These are phyloP conservation scores for Rostrohypoxylon terebratum DNA, from an alignment of 495 filamentous ascomycete genomes.

Conservation along the genomic window DNA sequence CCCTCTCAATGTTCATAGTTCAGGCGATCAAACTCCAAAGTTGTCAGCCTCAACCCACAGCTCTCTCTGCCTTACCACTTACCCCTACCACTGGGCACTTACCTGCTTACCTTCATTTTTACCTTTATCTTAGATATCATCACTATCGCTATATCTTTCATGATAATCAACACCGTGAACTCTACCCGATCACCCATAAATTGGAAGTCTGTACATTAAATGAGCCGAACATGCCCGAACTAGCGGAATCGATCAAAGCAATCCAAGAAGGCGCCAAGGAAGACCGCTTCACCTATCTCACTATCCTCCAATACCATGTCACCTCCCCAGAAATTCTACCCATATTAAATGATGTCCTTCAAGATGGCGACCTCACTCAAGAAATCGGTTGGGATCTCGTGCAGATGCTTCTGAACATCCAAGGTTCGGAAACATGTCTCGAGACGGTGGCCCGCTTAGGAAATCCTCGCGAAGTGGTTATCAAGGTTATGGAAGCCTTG, in stretches of 20 bases:
- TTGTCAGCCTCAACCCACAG: slow-evolving; percentile 10
- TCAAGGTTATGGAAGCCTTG: slow-evolving; percentile 82
- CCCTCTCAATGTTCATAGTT: background rate
- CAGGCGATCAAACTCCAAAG: slow-evolving; percentile 21
- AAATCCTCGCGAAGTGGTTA: slow-evolving; percentile 92
- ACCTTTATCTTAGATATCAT: background rate
- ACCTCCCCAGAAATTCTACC: slow-evolving; percentile 77
- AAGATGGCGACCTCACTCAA: slow-evolving; percentile 83
- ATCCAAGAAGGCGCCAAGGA: slow-evolving; percentile 49
- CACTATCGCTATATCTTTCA: background rate
- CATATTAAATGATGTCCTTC: slow-evolving; percentile 78
- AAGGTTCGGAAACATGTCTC: slow-evolving; percentile 78
- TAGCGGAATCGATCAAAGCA: slow-evolving; percentile 47
- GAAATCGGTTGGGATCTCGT: slow-evolving; percentile 98
- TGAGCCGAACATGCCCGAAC: slow-evolving; percentile 38
- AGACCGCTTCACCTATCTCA: slow-evolving; percentile 89
- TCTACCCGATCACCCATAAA: background rate
- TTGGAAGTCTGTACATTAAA: background rate
- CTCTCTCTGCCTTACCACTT: background rate
- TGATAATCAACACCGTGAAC: background rate
- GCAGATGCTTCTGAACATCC: slow-evolving; percentile 82
- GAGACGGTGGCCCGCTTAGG: slow-evolving; percentile 80
- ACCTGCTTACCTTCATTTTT: background rate
- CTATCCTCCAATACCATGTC: slow-evolving; percentile 86
- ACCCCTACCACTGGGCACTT: too few species aligned